These are phyloP conservation scores for Herpetomonas tarakana DNA, from an alignment of 208 protist species.

Conservation along the genomic window DNA sequence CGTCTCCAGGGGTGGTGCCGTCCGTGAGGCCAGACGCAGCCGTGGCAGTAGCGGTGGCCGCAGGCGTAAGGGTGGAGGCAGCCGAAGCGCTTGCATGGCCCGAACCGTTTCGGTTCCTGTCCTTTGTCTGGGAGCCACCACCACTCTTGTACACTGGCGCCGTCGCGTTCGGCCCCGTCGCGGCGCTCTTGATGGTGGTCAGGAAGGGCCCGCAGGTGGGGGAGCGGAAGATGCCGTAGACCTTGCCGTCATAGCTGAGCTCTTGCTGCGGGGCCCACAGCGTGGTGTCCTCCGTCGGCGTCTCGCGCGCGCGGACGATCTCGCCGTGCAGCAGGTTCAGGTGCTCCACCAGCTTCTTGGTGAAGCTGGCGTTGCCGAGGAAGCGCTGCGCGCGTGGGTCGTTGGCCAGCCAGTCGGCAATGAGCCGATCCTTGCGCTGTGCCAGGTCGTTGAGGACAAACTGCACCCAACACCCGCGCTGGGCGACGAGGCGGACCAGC, in stretches of 20 bases:
- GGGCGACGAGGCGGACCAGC: conserved; percentile 21
- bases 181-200: conserved; percentile 49
- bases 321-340: conserved; percentile 48
- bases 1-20: too few species aligned
- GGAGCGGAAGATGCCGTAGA: conserved; percentile 71
- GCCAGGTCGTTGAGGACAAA: conserved; percentile 47
- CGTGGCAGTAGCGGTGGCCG: too few species aligned
- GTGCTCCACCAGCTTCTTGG: conserved; percentile 30
- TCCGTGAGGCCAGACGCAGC: too few species aligned
- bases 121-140: too few species aligned
- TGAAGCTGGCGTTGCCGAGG: conserved; percentile 33
- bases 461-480: conserved; percentile 52
- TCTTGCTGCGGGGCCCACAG: conserved; percentile 36
- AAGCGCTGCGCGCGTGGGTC: conserved; percentile 29
- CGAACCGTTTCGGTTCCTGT: too few species aligned
- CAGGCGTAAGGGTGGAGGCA: too few species aligned
- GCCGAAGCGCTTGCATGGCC: too few species aligned
- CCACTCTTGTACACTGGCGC: too few species aligned
- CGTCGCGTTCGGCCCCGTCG: conserved; percentile 3
- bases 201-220: conserved; percentile 62
- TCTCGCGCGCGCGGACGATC: conserved; percentile 58
- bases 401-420: conserved; percentile 36
- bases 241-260: conserved; percentile 60
- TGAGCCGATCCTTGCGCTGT: conserved; percentile 37
- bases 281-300: conserved; percentile 24